These are phyloP conservation scores for Suillus fuscotomentosus DNA, from an alignment of 768 basidiomycete genomes.

Conservation along the genomic window DNA sequence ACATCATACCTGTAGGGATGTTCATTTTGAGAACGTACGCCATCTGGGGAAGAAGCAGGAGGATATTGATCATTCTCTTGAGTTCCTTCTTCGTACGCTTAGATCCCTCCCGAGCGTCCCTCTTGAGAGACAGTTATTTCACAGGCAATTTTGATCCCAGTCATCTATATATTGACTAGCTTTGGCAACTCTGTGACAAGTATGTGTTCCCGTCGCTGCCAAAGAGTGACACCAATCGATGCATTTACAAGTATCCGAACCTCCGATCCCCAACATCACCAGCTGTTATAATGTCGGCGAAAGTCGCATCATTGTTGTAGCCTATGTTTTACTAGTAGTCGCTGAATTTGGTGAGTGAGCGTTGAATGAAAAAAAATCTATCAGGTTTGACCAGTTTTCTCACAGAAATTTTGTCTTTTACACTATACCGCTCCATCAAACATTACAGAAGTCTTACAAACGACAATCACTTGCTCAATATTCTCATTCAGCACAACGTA, in stretches of 20 bases:
- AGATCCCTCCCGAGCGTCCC: background rate
- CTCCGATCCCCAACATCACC: background rate
- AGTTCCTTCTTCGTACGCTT: background rate
- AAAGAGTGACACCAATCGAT: background rate
- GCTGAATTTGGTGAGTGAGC: background rate
- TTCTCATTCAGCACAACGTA: slow-evolving; percentile 6
- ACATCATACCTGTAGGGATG: background rate
- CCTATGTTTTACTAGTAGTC: background rate
- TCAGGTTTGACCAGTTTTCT: background rate
- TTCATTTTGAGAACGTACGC: slow-evolving; percentile 3
- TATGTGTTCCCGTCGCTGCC: background rate
- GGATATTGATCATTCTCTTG: background rate
- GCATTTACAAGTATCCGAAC: background rate
- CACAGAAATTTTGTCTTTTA: slow-evolving; percentile 4
- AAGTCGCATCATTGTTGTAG: background rate
- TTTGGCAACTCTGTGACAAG: background rate
- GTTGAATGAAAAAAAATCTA: background rate
- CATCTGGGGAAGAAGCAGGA: slow-evolving; percentile 2
- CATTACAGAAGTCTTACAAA: background rate
- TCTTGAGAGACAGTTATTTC: background rate
- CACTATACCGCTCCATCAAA: slow-evolving; percentile 1
- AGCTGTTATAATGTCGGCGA: slow-evolving; percentile 3
- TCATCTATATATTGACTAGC: background rate
- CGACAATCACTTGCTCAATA: background rate
- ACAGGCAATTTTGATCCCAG: background rate